Conservation (phyloP, 495 filamentous ascomycete genomes). For the Penicillium coprophilum region DNA sequence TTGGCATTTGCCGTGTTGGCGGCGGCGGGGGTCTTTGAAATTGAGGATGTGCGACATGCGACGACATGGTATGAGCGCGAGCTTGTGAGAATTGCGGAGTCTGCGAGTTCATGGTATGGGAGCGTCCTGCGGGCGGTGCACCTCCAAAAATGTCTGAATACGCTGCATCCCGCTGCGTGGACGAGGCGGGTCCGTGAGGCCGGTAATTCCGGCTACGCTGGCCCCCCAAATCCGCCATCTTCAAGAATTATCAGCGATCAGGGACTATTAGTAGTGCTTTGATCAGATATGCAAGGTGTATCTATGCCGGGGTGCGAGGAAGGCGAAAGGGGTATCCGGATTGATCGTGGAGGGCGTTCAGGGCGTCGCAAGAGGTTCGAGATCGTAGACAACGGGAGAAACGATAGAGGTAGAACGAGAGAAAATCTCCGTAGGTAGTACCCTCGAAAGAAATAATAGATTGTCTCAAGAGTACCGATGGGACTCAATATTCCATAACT, state of each 20-base stretch:
- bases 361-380: conserved; percentile 39
- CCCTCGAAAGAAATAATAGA: conserved; percentile 19
- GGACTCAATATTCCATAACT: conserved; percentile 37
- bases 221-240: conserved; percentile 79
- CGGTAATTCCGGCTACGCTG: conserved; percentile 72
- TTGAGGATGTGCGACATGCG: conserved; percentile 53
- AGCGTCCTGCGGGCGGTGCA: conserved; percentile 80
- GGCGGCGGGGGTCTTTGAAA: conserved; percentile 51
- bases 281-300: conserved; percentile 1
- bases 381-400: conserved; percentile 37
- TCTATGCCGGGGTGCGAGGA: conserved; percentile 11
- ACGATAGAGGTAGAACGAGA: conserved; percentile 16
- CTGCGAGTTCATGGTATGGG: conserved; percentile 81
- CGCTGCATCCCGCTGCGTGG: conserved; percentile 85
- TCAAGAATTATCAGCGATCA: conserved; percentile 20
- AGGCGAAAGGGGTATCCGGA: conserved; percentile 31
- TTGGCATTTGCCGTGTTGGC: conserved; percentile 59
- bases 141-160: conserved; percentile 96
- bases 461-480: conserved; percentile 22
- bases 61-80: conserved; percentile 85
- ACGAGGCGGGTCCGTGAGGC: conserved; percentile 67
- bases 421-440: conserved; percentile 19
- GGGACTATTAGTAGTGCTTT: conserved; percentile 2
- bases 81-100: conserved; percentile 57
- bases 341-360: conserved; percentile 44